Conservation (phyloP, 805 yeast species). For the Pichia heedii region DNA sequence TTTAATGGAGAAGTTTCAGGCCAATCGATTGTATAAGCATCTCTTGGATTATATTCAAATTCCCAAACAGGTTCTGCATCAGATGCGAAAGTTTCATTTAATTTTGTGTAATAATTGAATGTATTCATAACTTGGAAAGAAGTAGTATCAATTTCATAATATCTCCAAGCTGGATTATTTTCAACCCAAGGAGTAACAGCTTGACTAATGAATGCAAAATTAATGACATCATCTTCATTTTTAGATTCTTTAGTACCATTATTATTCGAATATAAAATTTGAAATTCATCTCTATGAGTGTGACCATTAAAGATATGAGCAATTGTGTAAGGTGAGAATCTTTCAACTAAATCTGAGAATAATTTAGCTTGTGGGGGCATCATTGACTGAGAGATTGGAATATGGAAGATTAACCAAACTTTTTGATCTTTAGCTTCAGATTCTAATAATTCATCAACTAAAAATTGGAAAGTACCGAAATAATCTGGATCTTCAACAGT, state of each 20-base stretch:
- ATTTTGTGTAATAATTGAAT: slow-evolving; percentile 47
- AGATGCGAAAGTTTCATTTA: slow-evolving; percentile 49
- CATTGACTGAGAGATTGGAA: slow-evolving; percentile 53
- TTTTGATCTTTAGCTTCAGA: slow-evolving; percentile 49
- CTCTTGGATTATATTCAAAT: slow-evolving; percentile 58
- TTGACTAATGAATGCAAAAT: slow-evolving; percentile 57
- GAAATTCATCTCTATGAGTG: slow-evolving; percentile 62
- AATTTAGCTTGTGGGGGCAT: slow-evolving; percentile 53
- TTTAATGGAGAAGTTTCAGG: slow-evolving; percentile 51
- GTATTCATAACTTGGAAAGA: slow-evolving; percentile 55
- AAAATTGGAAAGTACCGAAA: slow-evolving; percentile 54
- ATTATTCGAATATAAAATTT: slow-evolving; percentile 40
- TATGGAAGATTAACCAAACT: slow-evolving; percentile 69
- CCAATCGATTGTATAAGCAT: slow-evolving; percentile 49
- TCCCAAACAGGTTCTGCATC: slow-evolving; percentile 56
- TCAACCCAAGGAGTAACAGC: slow-evolving; percentile 54
- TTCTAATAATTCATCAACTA: slow-evolving; percentile 52
- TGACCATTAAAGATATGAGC: slow-evolving; percentile 67
- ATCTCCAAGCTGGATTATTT: slow-evolving; percentile 65
- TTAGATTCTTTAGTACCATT: slow-evolving; percentile 28
- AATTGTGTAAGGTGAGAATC: slow-evolving; percentile 61
- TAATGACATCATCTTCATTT: slow-evolving; percentile 37
- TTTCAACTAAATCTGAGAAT: slow-evolving; percentile 47
- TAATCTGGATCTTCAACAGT: slow-evolving; percentile 43
- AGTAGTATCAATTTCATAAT: slow-evolving; percentile 54